Evolutionary conservation across 2,329 filamentous ascomycete species (phyloP).

Genomic region (Calonectria hongkongensis): DNA sequence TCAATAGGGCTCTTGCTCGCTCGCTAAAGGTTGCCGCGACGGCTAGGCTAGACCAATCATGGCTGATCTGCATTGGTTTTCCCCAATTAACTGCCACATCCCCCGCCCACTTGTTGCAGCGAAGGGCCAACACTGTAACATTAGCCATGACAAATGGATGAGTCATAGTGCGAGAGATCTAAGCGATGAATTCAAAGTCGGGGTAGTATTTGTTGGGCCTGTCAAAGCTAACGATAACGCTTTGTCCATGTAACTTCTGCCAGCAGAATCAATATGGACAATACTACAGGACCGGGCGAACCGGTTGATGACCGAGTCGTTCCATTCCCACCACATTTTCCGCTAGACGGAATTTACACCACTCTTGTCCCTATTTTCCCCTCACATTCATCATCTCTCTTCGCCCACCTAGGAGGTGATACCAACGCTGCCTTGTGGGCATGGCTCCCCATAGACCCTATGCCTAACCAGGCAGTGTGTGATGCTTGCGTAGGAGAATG

Average conservation of each 20-base stretch:
- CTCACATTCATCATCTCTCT: neutral
- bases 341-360: neutral
- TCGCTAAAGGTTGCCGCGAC: too few species aligned
- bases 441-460: neutral
- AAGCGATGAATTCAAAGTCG: too few species aligned
- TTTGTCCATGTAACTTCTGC: neutral
- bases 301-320: neutral
- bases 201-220: too few species aligned
- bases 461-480: neutral
- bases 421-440: neutral
- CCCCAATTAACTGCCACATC: neutral
- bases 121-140: neutral
- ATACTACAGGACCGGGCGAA: neutral
- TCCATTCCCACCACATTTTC: neutral
- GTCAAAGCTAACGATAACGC: neutral
- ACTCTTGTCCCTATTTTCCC: neutral
- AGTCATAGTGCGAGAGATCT: neutral
- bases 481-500: neutral
- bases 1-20: too few species aligned
- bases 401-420: neutral
- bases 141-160: neutral
- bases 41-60: neutral
- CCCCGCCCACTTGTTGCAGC: neutral
- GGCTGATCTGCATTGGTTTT: neutral
- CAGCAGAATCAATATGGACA: neutral